These are phyloP conservation scores for Vararia minispora DNA, from an alignment of 768 basidiomycete species.

Conservation along the genomic window DNA sequence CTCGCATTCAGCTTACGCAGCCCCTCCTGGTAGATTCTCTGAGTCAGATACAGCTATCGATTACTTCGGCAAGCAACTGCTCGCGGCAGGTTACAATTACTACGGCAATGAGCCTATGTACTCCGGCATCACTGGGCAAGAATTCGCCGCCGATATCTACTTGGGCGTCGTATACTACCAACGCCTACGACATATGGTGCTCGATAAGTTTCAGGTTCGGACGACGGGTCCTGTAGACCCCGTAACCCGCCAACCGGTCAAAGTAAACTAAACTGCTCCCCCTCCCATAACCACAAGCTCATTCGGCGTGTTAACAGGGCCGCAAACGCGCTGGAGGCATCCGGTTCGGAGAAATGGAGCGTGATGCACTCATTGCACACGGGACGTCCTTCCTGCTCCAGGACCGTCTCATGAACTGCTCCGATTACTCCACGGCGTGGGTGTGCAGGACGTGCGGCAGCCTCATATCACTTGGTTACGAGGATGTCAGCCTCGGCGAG, in stretches of 20 bases:
- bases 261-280: constrained; percentile 28
- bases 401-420: constrained; percentile 99
- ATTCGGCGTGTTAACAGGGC: constrained; percentile 34
- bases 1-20: no score
- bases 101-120: constrained; percentile 99
- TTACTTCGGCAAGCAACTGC: constrained; percentile 93
- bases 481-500: constrained; percentile 71
- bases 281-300: neutral
- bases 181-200: constrained; percentile 96
- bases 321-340: constrained; percentile 98
- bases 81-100: constrained; percentile 94
- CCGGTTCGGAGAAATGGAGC: constrained; percentile 99
- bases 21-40: constrained; percentile 66
- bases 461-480: constrained; percentile 91
- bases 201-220: constrained; percentile 99
- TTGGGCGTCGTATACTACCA: constrained; percentile 98
- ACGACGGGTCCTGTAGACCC: constrained; percentile 97
- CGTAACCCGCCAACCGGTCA: constrained; percentile 92
- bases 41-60: constrained; percentile 96
- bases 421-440: constrained; percentile 99
- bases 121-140: constrained; percentile 96
- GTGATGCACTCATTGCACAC: constrained; percentile 96
- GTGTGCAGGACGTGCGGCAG: constrained; percentile 95
- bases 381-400: constrained; percentile 97
- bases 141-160: constrained; percentile 98